Conservation (phyloP, 345 rosid genomes). For the Odontarrhena argentea region DNA sequence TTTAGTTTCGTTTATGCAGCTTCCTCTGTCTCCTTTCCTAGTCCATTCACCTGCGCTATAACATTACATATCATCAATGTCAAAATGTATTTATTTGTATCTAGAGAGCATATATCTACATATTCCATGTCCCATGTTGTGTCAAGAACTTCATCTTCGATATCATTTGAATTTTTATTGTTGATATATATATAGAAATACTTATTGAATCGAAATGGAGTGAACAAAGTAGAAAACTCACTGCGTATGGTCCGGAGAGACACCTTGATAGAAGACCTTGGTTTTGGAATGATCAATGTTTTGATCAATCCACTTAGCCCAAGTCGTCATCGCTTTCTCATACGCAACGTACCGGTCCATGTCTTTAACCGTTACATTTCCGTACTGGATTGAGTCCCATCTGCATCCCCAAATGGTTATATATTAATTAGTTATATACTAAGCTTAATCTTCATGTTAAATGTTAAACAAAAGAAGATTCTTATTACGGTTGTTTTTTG, state of each 20-base stretch:
- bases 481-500: conserved; percentile 73
- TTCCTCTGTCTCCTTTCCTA: conserved; percentile 35
- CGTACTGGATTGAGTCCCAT: conserved; percentile 58
- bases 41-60: conserved; percentile 68
- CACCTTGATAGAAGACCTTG: conserved; percentile 65
- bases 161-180: neutral
- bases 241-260: conserved; percentile 70
- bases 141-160: too few relatives aligned
- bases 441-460: neutral
- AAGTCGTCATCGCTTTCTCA: conserved; percentile 63
- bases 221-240: conserved; percentile 34
- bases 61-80: neutral
- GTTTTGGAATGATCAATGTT: conserved; percentile 54
- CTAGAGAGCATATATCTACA: too few relatives aligned
- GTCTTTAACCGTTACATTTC: conserved; percentile 45
- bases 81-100: too few relatives aligned
- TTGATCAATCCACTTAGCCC: conserved; percentile 68
- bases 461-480: neutral
- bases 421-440: neutral
- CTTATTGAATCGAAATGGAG: neutral
- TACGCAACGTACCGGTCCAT: conserved; percentile 64
- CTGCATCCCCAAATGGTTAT: conserved; percentile 42
- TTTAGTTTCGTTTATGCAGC: conserved; percentile 49
- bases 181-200: neutral
- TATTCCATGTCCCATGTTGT: too few relatives aligned